Evolutionary conservation across 208 protist genomes (phyloP).

Genomic region (Leishmania aethiopica): DNA sequence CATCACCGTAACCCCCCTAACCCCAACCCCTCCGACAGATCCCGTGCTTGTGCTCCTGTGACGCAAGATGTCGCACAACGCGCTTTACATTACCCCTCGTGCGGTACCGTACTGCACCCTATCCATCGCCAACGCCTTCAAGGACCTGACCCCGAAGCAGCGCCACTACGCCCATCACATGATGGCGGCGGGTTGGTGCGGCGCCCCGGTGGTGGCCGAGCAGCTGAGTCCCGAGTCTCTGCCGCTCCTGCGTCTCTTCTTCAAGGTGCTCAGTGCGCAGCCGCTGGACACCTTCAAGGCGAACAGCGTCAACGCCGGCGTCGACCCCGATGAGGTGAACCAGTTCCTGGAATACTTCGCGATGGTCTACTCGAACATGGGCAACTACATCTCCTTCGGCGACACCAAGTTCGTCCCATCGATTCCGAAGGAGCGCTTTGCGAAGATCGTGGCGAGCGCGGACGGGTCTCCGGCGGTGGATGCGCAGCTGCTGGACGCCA

Average conservation of each 20-base stretch:
- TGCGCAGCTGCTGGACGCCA: slow-evolving; percentile 49
- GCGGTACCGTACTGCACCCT: slow-evolving; percentile 72
- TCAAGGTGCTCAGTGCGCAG: slow-evolving; percentile 38
- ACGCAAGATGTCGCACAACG: slow-evolving; percentile 12
- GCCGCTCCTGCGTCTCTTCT: slow-evolving; percentile 54
- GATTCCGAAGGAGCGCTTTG: slow-evolving; percentile 57
- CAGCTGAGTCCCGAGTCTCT: slow-evolving; percentile 71
- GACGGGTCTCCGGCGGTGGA: slow-evolving; percentile 18
- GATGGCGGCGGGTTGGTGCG: slow-evolving; percentile 59
- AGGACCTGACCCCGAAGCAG: slow-evolving; percentile 72
- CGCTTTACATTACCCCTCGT: slow-evolving; percentile 55
- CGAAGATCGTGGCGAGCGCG: slow-evolving; percentile 40
- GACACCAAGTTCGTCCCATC: slow-evolving; percentile 93
- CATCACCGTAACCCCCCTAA: neutral
- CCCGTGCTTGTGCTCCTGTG: neutral
- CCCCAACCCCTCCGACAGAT: neutral
- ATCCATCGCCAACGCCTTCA: slow-evolving; percentile 67
- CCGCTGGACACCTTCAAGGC: slow-evolving; percentile 26
- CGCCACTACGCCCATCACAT: slow-evolving; percentile 85
- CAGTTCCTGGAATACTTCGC: slow-evolving; percentile 81
- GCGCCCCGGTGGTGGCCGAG: slow-evolving; percentile 47
- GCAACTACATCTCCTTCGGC: slow-evolving; percentile 94
- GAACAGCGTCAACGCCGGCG: slow-evolving; percentile 19
- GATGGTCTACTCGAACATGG: slow-evolving; percentile 90
- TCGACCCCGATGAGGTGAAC: slow-evolving; percentile 52